Base-by-base conservation (phyloP, 106 monocot genomes). In the Dendrobium officinale region DNA sequence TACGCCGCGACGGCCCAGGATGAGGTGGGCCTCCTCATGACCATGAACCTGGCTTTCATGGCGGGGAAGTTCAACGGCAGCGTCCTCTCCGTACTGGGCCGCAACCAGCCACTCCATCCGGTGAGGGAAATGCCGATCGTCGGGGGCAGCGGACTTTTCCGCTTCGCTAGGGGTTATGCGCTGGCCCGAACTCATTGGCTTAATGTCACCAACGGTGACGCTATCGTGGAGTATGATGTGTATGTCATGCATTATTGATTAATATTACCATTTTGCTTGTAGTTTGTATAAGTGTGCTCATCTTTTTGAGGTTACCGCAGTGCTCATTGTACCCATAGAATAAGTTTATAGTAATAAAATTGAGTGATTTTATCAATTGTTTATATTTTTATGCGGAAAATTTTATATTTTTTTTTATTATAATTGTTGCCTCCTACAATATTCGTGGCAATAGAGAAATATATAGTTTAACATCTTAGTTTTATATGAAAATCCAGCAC, bases 71-170 rank as follows among this genome's bases (percentile, higher is more conserved):
- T 77, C 43, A 83, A 80, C 67, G 86, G 86, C n/a, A 86, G 86
- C 75, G 86, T 79, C 41, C 49, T 86, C n/a, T 76, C 81, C 47
- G 79, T 86, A 11, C 75, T 86, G 37, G 86, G 86, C 4, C 82
- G 86, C 75, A 86, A 86, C 80, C 44, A 79, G 43, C 45, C 77
- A 16, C 9, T 80, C 51, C 42, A 78, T 4, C 26, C 75, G 40
- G 77, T 86, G 24, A 47, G 86, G 55, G 86, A 86, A 77, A 72
- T 86, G 83, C 80, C 86, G n/a, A 79, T 86, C 29, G 77, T 86
- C 45, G 86, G 86, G 42, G 86, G 86, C 74, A 67, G 66, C 68
- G 86, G 86, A 0, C 2, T 79, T 11, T 86, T 82, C 55, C 45
- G 86, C 67, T 72, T 86, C 55, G 86, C 86, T 2, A 75, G 72